Percentiles rank a stretch among this genome's conserved stretches.
Evolutionary conservation across 208 protist genomes (phyloP).

Genomic region (Trypanosoma avium): DNA sequence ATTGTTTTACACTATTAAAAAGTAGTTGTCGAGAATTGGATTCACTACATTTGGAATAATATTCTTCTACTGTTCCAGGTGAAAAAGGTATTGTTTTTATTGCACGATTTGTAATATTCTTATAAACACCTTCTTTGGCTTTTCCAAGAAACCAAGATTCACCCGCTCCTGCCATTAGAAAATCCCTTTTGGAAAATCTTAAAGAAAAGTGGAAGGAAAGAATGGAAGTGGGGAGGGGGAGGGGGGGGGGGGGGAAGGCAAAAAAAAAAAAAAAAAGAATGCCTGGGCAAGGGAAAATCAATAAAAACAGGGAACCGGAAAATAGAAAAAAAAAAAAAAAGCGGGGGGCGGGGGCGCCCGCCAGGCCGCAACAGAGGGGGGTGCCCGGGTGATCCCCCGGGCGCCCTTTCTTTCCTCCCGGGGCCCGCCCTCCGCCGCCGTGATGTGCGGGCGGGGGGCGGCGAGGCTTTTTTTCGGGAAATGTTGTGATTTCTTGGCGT

Average conservation of each 20-base stretch:
- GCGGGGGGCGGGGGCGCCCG: too few species aligned
- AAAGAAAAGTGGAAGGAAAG: too few species aligned
- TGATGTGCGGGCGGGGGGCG: background rate
- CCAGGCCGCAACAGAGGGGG: background rate
- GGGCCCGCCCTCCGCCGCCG: too few species aligned
- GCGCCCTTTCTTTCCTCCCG: too few species aligned
- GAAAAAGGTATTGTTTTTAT: background rate
- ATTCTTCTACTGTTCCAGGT: constrained; percentile 3
- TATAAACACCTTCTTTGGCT: constrained; percentile 1
- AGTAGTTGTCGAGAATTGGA: background rate
- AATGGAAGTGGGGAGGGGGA: background rate
- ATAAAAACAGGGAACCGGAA: background rate
- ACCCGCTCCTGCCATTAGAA: constrained; percentile 13
- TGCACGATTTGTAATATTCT: background rate
- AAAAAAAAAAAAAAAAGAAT: background rate
- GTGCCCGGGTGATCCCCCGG: background rate
- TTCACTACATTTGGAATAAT: background rate
- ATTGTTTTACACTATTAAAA: constrained; percentile 12
- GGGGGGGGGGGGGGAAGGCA: background rate
- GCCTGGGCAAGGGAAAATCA: background rate
- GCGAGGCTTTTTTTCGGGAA: background rate
- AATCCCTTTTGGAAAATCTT: too few species aligned
- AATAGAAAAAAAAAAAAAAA: background rate
- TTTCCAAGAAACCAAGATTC: constrained; percentile 11
- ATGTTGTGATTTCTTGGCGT: background rate